A percentile compares a stretch with the other conserved stretches of the same genome.
Evolutionary conservation across 2,329 filamentous ascomycete species (phyloP).

Genomic region (Colletotrichum sp.): DNA sequence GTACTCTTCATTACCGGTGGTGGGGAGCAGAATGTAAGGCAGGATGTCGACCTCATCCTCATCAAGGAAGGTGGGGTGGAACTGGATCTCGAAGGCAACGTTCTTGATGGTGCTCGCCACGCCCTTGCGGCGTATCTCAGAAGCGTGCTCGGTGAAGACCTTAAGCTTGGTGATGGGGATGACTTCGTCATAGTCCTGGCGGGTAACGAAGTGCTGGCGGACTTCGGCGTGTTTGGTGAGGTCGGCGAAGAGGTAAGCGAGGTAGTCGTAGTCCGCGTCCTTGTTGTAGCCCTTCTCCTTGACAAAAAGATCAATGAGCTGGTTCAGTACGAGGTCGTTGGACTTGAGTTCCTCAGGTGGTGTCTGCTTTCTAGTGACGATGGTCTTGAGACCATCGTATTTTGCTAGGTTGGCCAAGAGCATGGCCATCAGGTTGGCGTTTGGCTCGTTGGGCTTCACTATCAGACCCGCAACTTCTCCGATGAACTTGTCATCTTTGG

Average conservation of each 20-base stretch:
- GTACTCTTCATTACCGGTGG: slow-evolving; percentile 89
- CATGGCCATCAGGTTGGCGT: slow-evolving; percentile 88
- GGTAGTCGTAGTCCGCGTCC: slow-evolving; percentile 86
- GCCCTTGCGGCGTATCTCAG: slow-evolving; percentile 83
- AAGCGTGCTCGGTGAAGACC: slow-evolving; percentile 92
- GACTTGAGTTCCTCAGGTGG: slow-evolving; percentile 73
- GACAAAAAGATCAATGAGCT: slow-evolving; percentile 94
- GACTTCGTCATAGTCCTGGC: slow-evolving; percentile 78
- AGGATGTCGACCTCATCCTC: slow-evolving; percentile 79
- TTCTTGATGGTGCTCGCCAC: slow-evolving; percentile 98
- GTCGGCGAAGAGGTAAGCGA: slow-evolving; percentile 93
- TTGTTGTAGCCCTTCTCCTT: slow-evolving; percentile 89
- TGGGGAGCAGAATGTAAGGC: slow-evolving; percentile 86
- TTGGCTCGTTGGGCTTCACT: slow-evolving; percentile 76
- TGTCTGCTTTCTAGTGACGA: slow-evolving; percentile 71
- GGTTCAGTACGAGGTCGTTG: slow-evolving; percentile 79
- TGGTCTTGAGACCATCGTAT: slow-evolving; percentile 70
- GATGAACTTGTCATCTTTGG: slow-evolving; percentile 81
- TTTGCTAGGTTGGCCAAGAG: slow-evolving; percentile 92
- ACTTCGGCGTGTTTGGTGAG: slow-evolving; percentile 81
- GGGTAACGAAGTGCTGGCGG: slow-evolving; percentile 73
- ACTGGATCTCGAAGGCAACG: slow-evolving; percentile 78
- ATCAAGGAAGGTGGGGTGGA: slow-evolving; percentile 73
- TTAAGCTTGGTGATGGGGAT: slow-evolving; percentile 92
- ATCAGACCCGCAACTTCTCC: slow-evolving; percentile 74